A percentile compares a stretch with the other conserved stretches of the same genome.
phyloP scores from a whole-genome alignment of 73 alveolate genomes.

The Paramecium bursaria region DNA sequence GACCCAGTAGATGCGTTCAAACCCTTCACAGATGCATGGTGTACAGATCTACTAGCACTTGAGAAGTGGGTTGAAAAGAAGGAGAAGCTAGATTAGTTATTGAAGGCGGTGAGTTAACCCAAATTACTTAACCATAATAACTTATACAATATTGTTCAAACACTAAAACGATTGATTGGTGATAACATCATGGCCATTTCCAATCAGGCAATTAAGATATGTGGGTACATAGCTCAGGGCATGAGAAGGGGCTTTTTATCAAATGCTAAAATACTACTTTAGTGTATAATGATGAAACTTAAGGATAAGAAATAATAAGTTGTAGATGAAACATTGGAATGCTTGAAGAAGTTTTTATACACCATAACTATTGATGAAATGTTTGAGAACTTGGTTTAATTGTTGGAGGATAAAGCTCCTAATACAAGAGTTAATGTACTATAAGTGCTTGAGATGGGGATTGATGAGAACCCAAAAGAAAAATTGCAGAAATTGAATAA shows the following conservation, averaged over 20 bases:
- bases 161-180: background rate
- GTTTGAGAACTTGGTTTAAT: background rate
- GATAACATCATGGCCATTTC: background rate
- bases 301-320: constrained; percentile 23
- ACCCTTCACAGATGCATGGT: constrained; percentile 16
- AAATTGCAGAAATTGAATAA: background rate
- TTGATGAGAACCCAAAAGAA: background rate
- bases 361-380: constrained; percentile 9
- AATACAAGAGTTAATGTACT: constrained; percentile 21
- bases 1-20: constrained; percentile 41
- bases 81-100: constrained; percentile 13
- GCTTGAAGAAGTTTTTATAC: background rate
- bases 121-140: constrained; percentile 1
- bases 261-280: constrained; percentile 10
- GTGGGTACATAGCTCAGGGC: constrained; percentile 14
- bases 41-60: background rate
- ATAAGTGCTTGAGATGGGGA: background rate
- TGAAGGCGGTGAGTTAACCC: constrained; percentile 1
- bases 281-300: background rate
- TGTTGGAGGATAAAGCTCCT: constrained; percentile 33
- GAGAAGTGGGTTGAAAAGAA: constrained; percentile 44
- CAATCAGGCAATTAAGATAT: background rate
- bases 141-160: background rate
- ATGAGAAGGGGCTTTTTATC: background rate
- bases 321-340: background rate